Conservation (phyloP, 768 basidiomycete genomes). For the Boletus tomentosulus region DNA sequence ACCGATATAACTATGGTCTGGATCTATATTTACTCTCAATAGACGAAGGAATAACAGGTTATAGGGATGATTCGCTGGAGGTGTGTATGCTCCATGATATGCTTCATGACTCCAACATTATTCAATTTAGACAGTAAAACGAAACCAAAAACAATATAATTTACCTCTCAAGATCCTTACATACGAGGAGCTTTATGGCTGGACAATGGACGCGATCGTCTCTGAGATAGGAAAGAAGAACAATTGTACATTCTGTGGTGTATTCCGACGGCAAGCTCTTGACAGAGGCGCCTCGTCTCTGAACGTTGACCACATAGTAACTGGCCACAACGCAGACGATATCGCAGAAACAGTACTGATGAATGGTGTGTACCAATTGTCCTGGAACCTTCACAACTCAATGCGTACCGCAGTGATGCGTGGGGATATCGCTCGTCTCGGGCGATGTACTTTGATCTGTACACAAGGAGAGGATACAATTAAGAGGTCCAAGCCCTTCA, state of each 20-base stretch:
- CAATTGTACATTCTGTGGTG: slow-evolving; percentile 99
- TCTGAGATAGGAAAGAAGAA: slow-evolving; percentile 94
- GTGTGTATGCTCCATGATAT: slow-evolving; percentile 36
- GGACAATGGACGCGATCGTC: slow-evolving; percentile 99
- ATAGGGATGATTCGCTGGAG: slow-evolving; percentile 95
- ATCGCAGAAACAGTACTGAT: slow-evolving; percentile 98
- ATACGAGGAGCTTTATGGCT: slow-evolving; percentile 95
- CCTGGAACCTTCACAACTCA: background rate
- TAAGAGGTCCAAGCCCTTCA: slow-evolving; percentile 97
- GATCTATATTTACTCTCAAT: slow-evolving; percentile 92
- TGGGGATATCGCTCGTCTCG: slow-evolving; percentile 92
- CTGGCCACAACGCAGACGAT: slow-evolving; percentile 98
- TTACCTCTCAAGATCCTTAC: slow-evolving; percentile 95
- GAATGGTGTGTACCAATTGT: slow-evolving; percentile 69
- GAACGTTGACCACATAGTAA: slow-evolving; percentile 94
- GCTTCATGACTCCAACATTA: slow-evolving; percentile 3
- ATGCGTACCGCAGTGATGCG: slow-evolving; percentile 73
- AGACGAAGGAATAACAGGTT: slow-evolving; percentile 98
- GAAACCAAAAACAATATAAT: slow-evolving; percentile 92
- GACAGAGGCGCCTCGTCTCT: slow-evolving; percentile 90
- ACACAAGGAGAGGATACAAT: slow-evolving; percentile 97
- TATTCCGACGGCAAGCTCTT: slow-evolving; percentile 93
- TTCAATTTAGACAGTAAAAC: slow-evolving; percentile 80
- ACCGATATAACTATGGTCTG: slow-evolving; percentile 89
- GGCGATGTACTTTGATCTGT: slow-evolving; percentile 90